Percentiles rank a stretch among this genome's conserved stretches.
phyloP scores from a whole-genome alignment of 495 filamentous ascomycete species.

The Xylaria longipes region DNA sequence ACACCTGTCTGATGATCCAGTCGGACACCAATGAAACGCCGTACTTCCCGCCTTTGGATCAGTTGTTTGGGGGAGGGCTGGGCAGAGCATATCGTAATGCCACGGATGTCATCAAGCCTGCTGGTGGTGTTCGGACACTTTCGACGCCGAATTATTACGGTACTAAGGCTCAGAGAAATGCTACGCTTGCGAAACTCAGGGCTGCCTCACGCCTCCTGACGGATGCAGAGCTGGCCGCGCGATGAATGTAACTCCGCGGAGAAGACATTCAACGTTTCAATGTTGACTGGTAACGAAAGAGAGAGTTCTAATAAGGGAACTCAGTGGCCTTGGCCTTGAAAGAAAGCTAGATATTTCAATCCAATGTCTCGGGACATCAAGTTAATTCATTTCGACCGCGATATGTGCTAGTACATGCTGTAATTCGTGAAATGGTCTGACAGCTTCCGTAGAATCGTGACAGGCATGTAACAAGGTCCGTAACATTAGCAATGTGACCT shows the following conservation, averaged over 20 bases:
- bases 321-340: not conserved
- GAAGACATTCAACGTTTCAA: not conserved
- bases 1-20: slow-evolving; percentile 16
- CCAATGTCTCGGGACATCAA: not conserved
- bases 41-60: slow-evolving; percentile 9
- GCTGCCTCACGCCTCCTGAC: not conserved
- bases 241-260: not conserved
- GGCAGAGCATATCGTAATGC: slow-evolving; percentile 21
- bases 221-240: not conserved
- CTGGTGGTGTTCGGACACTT: not conserved
- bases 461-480: not conserved
- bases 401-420: not conserved
- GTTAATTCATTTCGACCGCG: not conserved
- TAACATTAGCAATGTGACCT: not conserved
- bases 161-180: slow-evolving; percentile 11
- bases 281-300: not conserved
- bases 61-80: not conserved
- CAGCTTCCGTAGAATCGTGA: not conserved
- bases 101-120: slow-evolving; percentile 1
- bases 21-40: slow-evolving; percentile 12
- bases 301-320: not conserved
- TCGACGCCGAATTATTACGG: slow-evolving; percentile 12
- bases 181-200: not conserved
- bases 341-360: not conserved
- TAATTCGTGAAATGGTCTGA: not conserved